Conservation (phyloP, 1,284 basidiomycete species). For the Erythrobasidium hasegawianum region DNA sequence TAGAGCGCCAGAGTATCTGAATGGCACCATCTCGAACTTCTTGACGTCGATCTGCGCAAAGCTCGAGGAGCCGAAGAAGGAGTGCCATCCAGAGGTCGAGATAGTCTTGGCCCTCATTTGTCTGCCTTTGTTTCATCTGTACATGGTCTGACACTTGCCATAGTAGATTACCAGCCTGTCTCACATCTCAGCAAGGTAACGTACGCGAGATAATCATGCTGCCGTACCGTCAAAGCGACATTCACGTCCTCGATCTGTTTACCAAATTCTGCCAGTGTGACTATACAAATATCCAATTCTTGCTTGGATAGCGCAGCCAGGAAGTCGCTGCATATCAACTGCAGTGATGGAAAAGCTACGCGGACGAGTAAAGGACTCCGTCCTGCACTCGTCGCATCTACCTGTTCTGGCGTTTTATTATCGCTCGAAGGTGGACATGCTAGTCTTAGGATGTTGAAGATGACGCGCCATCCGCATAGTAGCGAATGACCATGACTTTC, state of each 20-base stretch:
- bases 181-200: not conserved
- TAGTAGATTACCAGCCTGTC: conserved; percentile 63
- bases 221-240: conserved; percentile 72
- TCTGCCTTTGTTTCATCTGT: conserved; percentile 61
- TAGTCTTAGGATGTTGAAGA: conserved; percentile 79
- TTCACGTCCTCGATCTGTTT: conserved; percentile 84
- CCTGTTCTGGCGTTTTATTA: not conserved
- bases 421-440: conserved; percentile 60
- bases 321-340: conserved; percentile 84
- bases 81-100: conserved; percentile 86
- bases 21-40: conserved; percentile 91
- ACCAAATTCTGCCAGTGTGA: conserved; percentile 83
- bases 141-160: conserved; percentile 88
- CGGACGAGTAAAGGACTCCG: conserved; percentile 59
- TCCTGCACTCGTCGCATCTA: not conserved
- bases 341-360: conserved; percentile 89
- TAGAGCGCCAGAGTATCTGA: conserved; percentile 87
- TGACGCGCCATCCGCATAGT: conserved; percentile 83
- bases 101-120: conserved; percentile 57
- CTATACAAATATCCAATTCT: conserved; percentile 81
- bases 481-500: conserved; percentile 88
- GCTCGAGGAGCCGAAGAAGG: conserved; percentile 71
- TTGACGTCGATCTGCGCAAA: conserved; percentile 74
- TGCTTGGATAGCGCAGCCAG: conserved; percentile 72
- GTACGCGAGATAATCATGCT: not conserved